Conservation (phyloP, 176 grass and related monocot species). For the Saccharum spontaneum region DNA sequence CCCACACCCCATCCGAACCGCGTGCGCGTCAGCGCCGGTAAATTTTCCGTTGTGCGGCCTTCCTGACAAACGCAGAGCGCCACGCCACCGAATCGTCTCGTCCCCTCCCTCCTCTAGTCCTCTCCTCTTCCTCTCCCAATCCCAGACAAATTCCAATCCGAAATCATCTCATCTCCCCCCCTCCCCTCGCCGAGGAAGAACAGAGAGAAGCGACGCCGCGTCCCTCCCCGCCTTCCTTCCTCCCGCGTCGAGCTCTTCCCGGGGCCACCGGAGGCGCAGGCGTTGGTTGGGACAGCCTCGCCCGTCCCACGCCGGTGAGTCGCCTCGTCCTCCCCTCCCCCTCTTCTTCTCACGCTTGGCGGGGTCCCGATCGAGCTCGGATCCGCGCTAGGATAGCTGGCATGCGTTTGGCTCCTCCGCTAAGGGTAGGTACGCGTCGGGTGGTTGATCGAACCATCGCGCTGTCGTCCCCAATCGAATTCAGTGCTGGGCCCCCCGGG, state of each 20-base stretch:
- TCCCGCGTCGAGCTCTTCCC: not conserved
- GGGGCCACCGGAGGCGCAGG: conserved; percentile 6
- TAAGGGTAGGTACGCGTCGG: not conserved
- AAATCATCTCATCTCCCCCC: not conserved
- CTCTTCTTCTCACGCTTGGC: not conserved
- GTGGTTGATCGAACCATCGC: not conserved
- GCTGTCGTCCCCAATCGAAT: conserved; percentile 8
- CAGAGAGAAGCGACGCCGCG: not conserved
- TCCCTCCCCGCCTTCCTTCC: no score
- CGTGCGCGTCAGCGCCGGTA: not conserved
- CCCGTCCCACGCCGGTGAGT: conserved; percentile 30
- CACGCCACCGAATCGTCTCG: not conserved
- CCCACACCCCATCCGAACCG: not conserved
- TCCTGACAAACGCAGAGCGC: not conserved
- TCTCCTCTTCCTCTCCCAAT: not conserved
- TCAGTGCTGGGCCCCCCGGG: not conserved
- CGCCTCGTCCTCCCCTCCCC: not conserved
- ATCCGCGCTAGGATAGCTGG: conserved; percentile 10
- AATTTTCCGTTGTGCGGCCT: not conserved
- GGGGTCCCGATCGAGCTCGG: not conserved
- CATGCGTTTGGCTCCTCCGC: not conserved
- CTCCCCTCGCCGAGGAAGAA: not conserved
- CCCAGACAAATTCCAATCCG: conserved; percentile 27
- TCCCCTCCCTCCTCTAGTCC: not conserved
- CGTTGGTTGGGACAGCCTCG: not conserved